phyloP scores from a whole-genome alignment of 495 filamentous ascomycete species.

The Penicillium atrosanguineum region DNA sequence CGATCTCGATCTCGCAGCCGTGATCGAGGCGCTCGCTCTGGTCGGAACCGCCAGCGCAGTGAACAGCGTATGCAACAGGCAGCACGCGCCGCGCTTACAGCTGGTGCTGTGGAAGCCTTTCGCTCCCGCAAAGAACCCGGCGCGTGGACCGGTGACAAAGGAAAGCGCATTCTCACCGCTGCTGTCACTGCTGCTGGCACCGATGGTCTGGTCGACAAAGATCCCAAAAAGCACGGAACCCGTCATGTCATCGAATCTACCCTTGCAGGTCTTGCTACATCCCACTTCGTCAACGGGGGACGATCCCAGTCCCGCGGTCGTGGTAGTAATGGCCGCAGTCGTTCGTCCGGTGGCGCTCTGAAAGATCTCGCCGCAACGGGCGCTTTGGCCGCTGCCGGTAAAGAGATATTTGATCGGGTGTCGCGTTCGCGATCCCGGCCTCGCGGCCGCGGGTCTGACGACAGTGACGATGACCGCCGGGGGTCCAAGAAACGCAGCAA shows the following conservation, averaged over 20 bases:
- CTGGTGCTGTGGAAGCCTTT: conserved; percentile 87
- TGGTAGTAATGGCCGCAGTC: conserved; percentile 33
- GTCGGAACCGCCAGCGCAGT: conserved; percentile 35
- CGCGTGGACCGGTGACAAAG: conserved; percentile 79
- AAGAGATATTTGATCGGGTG: conserved; percentile 68
- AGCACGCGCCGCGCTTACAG: conserved; percentile 78
- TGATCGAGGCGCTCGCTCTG: conserved; percentile 31
- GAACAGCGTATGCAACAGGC: conserved; percentile 76
- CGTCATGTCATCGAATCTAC: conserved; percentile 69
- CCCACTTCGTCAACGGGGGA: conserved; percentile 72
- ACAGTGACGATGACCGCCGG: conserved; percentile 39
- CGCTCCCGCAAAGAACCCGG: conserved; percentile 81
- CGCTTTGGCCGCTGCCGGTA: conserved; percentile 73
- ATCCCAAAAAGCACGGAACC: conserved; percentile 72
- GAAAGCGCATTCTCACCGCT: conserved; percentile 82
- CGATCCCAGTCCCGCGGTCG: conserved; percentile 52
- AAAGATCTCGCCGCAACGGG: conserved; percentile 73
- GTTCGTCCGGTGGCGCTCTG: conserved; percentile 45
- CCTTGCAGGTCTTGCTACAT: conserved; percentile 81
- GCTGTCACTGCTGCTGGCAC: conserved; percentile 81
- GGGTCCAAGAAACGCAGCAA: conserved; percentile 49
- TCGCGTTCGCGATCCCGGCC: conserved; percentile 60
- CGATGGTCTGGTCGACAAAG: conserved; percentile 68
- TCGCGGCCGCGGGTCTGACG: conserved; percentile 39
- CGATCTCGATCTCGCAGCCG: conserved; percentile 48